Evolutionary conservation across 257 asterid species (phyloP).

Genomic region (Solanum pennellii): DNA sequence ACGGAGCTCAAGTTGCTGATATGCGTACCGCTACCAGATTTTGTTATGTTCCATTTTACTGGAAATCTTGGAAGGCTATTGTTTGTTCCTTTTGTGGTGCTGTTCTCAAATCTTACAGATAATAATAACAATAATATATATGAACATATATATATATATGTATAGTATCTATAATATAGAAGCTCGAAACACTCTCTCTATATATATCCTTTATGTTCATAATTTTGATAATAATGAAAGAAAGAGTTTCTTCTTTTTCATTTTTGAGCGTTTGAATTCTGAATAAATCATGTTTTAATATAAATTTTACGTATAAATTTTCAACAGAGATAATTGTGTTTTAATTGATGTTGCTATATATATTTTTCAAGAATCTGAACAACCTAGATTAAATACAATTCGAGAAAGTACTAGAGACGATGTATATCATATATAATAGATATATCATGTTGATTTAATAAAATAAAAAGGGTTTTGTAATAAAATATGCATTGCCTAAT

Average conservation of each 20-base stretch:
- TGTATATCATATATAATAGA: background rate
- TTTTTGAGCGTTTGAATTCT: background rate
- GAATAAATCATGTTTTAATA: background rate
- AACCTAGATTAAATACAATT: background rate
- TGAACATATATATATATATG: background rate
- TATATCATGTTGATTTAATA: background rate
- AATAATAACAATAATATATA: background rate
- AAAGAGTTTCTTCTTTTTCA: background rate
- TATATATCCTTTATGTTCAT: background rate
- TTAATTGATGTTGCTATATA: background rate
- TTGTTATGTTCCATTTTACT: constrained; percentile 56
- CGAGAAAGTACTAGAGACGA: background rate
- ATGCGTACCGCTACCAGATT: constrained; percentile 69
- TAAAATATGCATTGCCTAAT: background rate
- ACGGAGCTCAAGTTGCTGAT: constrained; percentile 61
- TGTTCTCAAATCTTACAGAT: constrained; percentile 50
- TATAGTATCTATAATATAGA: background rate
- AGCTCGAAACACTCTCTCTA: background rate
- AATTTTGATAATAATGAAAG: background rate
- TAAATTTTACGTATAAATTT: background rate
- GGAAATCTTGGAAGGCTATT: constrained; percentile 74
- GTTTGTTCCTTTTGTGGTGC: constrained; percentile 59
- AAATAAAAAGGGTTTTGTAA: background rate
- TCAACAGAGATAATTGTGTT: background rate
- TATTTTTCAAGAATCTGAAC: too few relatives aligned